A percentile compares a stretch with the other conserved stretches of the same genome.
phyloP scores from a whole-genome alignment of 139 green algal species.

The Picochlorum costavermella region DNA sequence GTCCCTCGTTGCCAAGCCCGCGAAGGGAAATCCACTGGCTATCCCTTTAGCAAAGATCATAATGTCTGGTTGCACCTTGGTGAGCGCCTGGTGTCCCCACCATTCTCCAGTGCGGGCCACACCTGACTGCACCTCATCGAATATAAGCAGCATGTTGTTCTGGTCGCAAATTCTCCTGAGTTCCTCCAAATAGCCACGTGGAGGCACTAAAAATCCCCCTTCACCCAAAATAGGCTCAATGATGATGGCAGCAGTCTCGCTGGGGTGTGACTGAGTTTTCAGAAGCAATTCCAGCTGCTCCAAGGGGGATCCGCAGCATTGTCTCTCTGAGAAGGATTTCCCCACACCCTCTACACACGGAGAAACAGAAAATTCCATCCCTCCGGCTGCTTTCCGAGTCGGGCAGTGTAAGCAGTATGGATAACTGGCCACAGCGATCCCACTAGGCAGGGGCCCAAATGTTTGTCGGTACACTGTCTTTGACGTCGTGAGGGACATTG shows the following conservation, averaged over 20 bases:
- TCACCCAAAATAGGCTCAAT: slow-evolving; percentile 74
- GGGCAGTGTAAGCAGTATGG: slow-evolving; percentile 83
- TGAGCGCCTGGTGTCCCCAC: slow-evolving; percentile 69
- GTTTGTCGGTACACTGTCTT: slow-evolving; percentile 66
- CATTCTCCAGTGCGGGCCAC: slow-evolving; percentile 62
- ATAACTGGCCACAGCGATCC: slow-evolving; percentile 55
- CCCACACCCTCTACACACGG: slow-evolving; percentile 17
- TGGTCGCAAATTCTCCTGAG: slow-evolving; percentile 54
- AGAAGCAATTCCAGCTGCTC: slow-evolving; percentile 66
- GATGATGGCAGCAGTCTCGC: slow-evolving; percentile 69
- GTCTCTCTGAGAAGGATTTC: slow-evolving; percentile 23
- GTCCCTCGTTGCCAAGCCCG: slow-evolving; percentile 43
- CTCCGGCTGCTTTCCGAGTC: slow-evolving; percentile 30
- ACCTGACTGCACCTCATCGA: slow-evolving; percentile 77
- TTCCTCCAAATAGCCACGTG: slow-evolving; percentile 53
- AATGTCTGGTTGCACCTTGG: slow-evolving; percentile 53
- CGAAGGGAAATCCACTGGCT: slow-evolving; percentile 72
- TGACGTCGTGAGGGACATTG: slow-evolving; percentile 69
- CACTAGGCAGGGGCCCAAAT: slow-evolving; percentile 66
- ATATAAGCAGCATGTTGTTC: slow-evolving; percentile 75
- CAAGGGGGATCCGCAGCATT: slow-evolving; percentile 54
- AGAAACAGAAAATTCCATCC: slow-evolving; percentile 8
- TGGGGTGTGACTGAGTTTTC: slow-evolving; percentile 42
- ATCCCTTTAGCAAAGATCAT: slow-evolving; percentile 81
- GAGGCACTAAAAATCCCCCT: slow-evolving; percentile 73